A percentile compares a stretch with the other conserved stretches of the same genome.
phyloP scores from a whole-genome alignment of 345 rosid genomes.

The Pelargonium nanum region DNA sequence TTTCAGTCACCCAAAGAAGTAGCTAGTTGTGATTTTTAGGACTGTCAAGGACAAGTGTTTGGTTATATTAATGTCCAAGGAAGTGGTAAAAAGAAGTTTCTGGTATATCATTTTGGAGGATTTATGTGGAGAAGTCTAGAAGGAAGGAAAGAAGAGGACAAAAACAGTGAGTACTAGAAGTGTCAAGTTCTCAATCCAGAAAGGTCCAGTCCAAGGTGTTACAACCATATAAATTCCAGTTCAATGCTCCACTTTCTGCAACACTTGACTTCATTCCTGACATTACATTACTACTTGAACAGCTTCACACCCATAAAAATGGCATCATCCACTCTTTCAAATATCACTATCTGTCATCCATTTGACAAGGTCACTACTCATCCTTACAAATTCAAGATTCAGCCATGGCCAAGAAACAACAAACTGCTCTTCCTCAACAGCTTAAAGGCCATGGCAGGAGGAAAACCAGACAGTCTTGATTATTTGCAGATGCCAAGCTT shows the following conservation, averaged over 20 bases:
- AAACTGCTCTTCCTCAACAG: too few species aligned
- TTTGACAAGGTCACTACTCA: too few species aligned
- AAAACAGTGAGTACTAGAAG: not conserved
- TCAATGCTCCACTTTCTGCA: not conserved
- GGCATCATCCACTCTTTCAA: not conserved
- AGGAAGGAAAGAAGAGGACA: not conserved
- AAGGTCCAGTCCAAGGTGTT: too few species aligned
- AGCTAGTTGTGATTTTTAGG: too few species aligned
- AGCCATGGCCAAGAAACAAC: not conserved
- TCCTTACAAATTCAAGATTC: not conserved
- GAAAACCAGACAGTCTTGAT: conserved; percentile 11
- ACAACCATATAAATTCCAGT: not conserved
- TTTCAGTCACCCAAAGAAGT: too few species aligned
- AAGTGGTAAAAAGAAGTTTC: not conserved
- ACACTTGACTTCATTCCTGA: not conserved
- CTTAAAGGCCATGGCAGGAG: conserved; percentile 8
- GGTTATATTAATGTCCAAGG: too few species aligned
- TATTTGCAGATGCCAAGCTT: conserved; percentile 6
- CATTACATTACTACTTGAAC: not conserved
- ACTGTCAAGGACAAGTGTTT: too few species aligned
- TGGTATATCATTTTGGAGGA: not conserved
- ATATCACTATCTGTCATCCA: not conserved
- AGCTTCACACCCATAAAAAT: not conserved
- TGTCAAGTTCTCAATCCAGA: not conserved
- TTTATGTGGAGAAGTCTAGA: not conserved